Base-by-base conservation (phyloP, 2,329 filamentous ascomycete genomes). In the Monilinia vaccinii-corymbosi region DNA sequence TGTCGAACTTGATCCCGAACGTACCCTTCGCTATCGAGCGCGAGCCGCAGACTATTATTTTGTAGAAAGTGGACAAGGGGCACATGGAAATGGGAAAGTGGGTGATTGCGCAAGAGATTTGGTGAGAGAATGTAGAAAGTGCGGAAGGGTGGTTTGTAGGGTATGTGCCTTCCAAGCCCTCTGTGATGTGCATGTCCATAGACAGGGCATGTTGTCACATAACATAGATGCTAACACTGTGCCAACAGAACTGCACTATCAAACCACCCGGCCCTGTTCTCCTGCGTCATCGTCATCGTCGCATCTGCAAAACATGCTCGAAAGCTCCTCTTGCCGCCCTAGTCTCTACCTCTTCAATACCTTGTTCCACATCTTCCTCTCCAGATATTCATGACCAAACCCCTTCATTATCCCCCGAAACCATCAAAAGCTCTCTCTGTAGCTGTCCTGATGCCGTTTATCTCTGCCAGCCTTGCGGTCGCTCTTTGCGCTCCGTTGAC, bases 381-480 rank as follows among this genome's bases (percentile, higher is more conserved):
- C 34, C 56, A 42, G 14, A 11, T 38, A 48, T 28, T 28, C 48
- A 44, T n/a, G 50, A 44, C 10, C 18, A 16, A n/a, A 64, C 61
- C 79, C 73, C 68, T 93, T 81, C 78, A 82, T 73, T 64, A 16
- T 62, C 57, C 65, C 73, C 75, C 42, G 74, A 75, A 32, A 71
- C 70, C 0, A 51, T 71, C 28, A 63, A 66, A 42, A 61, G 56
- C 14, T 61, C 66, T 42, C 59, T 69, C 28, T 72, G 71, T 58
- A 66, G 53, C 10, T 72, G 71, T 59, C 64, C 77, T 73, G 23
- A 77, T 75, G 52, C 81, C 11, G 84, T 95, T 50, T 97, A 90
- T 88, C 83, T 97, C 31, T 97, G 92, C 73, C 84, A 88, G 64
- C 85, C 88, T 1, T 97, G 93, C 67, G 91, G 91, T 1, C 83